Evolutionary conservation across 2,329 filamentous ascomycete genomes (phyloP), one percentile per base, ranked within the genome.

Genomic region (Blastomyces silverae): DNA sequence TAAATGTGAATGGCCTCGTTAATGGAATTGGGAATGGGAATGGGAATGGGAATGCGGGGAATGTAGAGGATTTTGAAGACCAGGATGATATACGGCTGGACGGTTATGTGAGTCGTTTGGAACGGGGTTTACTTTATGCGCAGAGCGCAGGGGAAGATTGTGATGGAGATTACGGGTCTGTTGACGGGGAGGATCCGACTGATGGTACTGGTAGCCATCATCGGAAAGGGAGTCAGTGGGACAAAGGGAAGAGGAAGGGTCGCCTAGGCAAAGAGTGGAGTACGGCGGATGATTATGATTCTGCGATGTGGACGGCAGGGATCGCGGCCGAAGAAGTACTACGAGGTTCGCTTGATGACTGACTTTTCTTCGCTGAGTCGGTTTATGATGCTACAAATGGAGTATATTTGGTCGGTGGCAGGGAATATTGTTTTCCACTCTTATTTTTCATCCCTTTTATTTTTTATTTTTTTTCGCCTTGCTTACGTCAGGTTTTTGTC

Each of bases 101-200:
- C 2, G 66, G 68, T 34, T 71, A 71, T 57, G 66, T 72, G 55
- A 71, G 69, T 61, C 65, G 70, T 22, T 63, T 72, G 59, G 71
- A 72, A 63, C 67, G 66, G 17, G 69, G 61, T 39, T 61, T 72
- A 13, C 64, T 72, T n/a, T 70, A 70, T 50, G 68, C 66, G 63
- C 65, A 66, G 52, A 68, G 66, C 55, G 64, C 60, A 55, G 57
- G 53, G 44, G 67, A 63, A 20, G 63, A 62, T 17, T 48, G 69
- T 53, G 62, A 65, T 34, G 61, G 66, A 34, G 65, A n/a, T 37
- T 34, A 8, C 31, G 28, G 28, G 28, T 17, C 15, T 6, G 28
- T 66, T 58, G 65, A 69, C 44, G 66, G 69, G 56, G 66, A 66
- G 42, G 66, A 15, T 46, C 20, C 20, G n/a, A 22, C 39, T 17